Conservation (phyloP, 2,329 filamentous ascomycete genomes). For the Pezicula rhizophila region DNA sequence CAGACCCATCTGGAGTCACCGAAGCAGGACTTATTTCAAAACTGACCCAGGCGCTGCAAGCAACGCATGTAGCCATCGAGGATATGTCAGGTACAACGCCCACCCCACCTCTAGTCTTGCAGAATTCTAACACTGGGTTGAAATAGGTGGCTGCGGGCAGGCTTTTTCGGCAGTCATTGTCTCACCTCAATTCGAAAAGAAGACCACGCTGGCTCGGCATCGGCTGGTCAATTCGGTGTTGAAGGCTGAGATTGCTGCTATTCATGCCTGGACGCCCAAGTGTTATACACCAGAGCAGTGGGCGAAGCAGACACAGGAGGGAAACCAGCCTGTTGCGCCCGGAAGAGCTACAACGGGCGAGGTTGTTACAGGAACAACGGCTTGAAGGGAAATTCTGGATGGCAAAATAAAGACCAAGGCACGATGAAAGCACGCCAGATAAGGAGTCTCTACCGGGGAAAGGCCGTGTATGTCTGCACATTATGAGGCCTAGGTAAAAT, state of each 20-base stretch:
- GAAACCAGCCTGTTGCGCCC: conserved; percentile 18
- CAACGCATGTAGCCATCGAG: conserved; percentile 77
- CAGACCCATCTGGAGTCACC: conserved; percentile 59
- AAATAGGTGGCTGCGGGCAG: conserved; percentile 61
- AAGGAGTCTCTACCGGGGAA: neutral
- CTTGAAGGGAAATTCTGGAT: conserved; percentile 14
- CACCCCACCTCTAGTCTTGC: conserved; percentile 6
- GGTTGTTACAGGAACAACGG: conserved; percentile 24
- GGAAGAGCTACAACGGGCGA: conserved; percentile 27
- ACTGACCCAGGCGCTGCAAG: conserved; percentile 64
- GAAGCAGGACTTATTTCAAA: conserved; percentile 64
- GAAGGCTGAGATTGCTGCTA: conserved; percentile 66
- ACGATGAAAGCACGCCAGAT: neutral
- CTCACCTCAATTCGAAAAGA: conserved; percentile 50
- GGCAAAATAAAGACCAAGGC: neutral
- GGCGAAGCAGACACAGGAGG: conserved; percentile 51
- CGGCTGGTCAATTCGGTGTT: conserved; percentile 61
- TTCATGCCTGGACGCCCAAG: conserved; percentile 73
- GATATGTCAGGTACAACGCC: conserved; percentile 75
- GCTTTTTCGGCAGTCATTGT: conserved; percentile 67
- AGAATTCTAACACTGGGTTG: neutral
- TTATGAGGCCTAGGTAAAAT: no score
- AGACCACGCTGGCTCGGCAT: conserved; percentile 59
- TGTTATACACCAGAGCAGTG: conserved; percentile 71
- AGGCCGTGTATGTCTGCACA: no score